Evolutionary conservation across 2,329 filamentous ascomycete genomes (phyloP).

Genomic region (Curvularia verruculosa): DNA sequence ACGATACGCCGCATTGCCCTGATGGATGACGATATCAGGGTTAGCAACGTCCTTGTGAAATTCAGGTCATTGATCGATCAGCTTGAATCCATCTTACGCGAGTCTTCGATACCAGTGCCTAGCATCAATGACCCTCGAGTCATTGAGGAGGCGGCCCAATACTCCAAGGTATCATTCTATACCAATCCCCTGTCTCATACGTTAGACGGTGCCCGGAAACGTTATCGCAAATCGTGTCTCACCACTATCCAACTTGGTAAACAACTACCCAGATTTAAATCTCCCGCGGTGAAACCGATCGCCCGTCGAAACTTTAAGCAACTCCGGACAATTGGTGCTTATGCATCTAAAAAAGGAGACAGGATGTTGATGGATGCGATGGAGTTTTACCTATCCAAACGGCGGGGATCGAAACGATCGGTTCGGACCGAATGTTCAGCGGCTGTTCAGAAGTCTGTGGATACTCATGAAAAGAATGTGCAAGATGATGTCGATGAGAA

Average conservation of each 20-base stretch:
- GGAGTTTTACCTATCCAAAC: too few species aligned
- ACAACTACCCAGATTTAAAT: not conserved
- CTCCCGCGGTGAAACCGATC: slow-evolving; percentile 6
- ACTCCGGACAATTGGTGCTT: slow-evolving; percentile 1
- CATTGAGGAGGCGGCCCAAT: not conserved
- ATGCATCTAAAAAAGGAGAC: slow-evolving; percentile 5
- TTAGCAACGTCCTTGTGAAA: not conserved
- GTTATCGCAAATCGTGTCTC: not conserved
- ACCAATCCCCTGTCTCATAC: not conserved
- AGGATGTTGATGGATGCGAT: not conserved
- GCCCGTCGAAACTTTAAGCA: slow-evolving; percentile 1
- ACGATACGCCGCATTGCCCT: not conserved
- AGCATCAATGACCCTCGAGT: not conserved
- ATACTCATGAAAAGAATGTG: not conserved
- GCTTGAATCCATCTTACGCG: not conserved
- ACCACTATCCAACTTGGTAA: not conserved
- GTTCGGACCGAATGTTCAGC: not conserved
- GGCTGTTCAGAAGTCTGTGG: not conserved
- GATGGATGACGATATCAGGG: not conserved
- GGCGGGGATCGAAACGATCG: not conserved
- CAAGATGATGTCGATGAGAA: not conserved
- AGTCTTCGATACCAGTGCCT: not conserved
- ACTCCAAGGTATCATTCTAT: not conserved
- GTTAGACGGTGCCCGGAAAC: not conserved
- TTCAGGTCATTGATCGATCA: not conserved